Conservation (phyloP, 2,329 filamentous ascomycete genomes). For the Xylaria hypoxylon region DNA sequence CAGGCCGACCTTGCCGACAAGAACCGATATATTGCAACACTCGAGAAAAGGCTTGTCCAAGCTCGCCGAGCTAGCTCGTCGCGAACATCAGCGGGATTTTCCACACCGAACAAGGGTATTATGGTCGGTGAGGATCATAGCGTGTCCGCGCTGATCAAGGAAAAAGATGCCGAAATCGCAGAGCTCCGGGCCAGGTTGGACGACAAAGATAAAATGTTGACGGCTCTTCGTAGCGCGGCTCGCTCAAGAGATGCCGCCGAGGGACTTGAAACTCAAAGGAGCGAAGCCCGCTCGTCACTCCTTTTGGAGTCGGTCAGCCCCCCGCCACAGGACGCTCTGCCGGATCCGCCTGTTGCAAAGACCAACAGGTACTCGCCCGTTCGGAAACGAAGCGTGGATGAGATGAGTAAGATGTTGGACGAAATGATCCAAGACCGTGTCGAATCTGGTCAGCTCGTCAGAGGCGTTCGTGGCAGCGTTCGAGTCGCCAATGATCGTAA, state of each 20-base stretch:
- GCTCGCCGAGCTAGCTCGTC: slow-evolving; percentile 91
- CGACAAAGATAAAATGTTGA: slow-evolving; percentile 94
- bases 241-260: slow-evolving; percentile 88
- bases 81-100: slow-evolving; percentile 81
- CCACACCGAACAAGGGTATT: slow-evolving; percentile 69
- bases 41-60: slow-evolving; percentile 92
- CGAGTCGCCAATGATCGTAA: slow-evolving; percentile 65
- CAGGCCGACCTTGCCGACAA: slow-evolving; percentile 97
- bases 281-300: slow-evolving; percentile 50
- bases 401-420: slow-evolving; percentile 93
- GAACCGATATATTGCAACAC: slow-evolving; percentile 92
- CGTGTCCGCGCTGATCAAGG: slow-evolving; percentile 76
- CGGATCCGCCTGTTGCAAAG: slow-evolving; percentile 46
- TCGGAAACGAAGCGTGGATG: slow-evolving; percentile 79
- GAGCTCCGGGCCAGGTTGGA: slow-evolving; percentile 90
- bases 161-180: slow-evolving; percentile 93
- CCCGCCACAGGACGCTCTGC: slow-evolving; percentile 49
- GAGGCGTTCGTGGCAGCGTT: slow-evolving; percentile 74
- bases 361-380: slow-evolving; percentile 50
- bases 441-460: slow-evolving; percentile 77
- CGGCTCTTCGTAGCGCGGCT: slow-evolving; percentile 84
- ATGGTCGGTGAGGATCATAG: slow-evolving; percentile 84
- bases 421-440: slow-evolving; percentile 95
- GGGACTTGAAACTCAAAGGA: slow-evolving; percentile 52
- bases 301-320: slow-evolving; percentile 52